phyloP scores from a whole-genome alignment of 2,329 filamentous ascomycete species.

The Alternaria arborescens region DNA sequence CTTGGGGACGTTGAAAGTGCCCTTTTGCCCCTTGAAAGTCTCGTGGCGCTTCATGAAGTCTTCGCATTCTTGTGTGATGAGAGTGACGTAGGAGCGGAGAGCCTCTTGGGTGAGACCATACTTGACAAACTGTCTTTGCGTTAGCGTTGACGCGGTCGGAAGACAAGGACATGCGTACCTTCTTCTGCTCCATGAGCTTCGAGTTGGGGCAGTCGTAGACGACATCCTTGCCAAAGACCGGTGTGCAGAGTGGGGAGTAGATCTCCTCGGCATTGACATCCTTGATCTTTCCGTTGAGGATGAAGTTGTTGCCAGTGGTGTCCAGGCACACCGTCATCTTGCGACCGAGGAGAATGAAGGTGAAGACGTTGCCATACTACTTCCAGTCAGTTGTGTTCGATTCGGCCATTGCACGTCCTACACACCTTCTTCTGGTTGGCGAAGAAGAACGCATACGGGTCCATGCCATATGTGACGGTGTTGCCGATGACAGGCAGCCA shows the following conservation, averaged over 20 bases:
- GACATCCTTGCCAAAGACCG: slow-evolving; percentile 82
- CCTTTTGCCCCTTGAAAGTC: slow-evolving; percentile 72
- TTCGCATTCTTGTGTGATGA: slow-evolving; percentile 78
- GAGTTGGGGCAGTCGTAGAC: slow-evolving; percentile 91
- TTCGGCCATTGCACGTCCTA: slow-evolving; percentile 14
- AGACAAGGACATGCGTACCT: slow-evolving; percentile 61
- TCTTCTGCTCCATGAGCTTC: slow-evolving; percentile 96
- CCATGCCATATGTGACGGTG: slow-evolving; percentile 93
- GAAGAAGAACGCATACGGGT: slow-evolving; percentile 87
- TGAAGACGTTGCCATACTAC: slow-evolving; percentile 88
- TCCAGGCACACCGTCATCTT: slow-evolving; percentile 88
- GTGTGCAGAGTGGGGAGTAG: slow-evolving; percentile 77
- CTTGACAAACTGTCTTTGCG: slow-evolving; percentile 73
- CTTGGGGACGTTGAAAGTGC: slow-evolving; percentile 75
- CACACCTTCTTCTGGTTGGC: slow-evolving; percentile 75
- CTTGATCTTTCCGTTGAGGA: slow-evolving; percentile 88
- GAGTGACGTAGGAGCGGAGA: slow-evolving; percentile 77
- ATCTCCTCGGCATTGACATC: slow-evolving; percentile 92
- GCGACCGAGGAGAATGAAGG: slow-evolving; percentile 86
- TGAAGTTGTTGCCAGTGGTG: slow-evolving; percentile 86
- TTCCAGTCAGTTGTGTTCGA: slow-evolving; percentile 29
- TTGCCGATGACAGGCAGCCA: slow-evolving; percentile 80
- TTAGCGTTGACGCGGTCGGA: slow-evolving; percentile 12
- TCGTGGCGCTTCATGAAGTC: slow-evolving; percentile 75
- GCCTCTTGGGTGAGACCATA: slow-evolving; percentile 78